Base-by-base conservation (phyloP, 345 rosid genomes). In the Atalantia buxifolia region DNA sequence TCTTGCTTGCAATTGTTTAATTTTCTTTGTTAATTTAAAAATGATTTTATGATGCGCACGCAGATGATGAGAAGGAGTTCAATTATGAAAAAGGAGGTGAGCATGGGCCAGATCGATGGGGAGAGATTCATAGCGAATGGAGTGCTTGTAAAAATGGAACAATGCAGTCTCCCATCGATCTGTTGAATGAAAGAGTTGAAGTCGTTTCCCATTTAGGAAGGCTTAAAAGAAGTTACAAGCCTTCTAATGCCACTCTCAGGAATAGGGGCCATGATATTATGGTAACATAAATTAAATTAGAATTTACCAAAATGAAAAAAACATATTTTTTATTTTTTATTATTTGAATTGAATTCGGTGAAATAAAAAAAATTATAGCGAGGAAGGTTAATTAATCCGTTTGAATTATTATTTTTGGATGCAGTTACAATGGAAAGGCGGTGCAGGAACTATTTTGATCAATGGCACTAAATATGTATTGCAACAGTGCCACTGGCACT, bases 201-300 rank as follows among this genome's bases (percentile, higher is more conserved):
- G 22, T 88, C 12, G 91, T 88, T 35, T 78, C 92, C 24, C 81
- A 85, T 74, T 77, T 90, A 27, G 90, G 86, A 45, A 83, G 82
- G 66, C 89, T 95, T 38, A 87, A 62, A 4, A 85, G 87, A 81
- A 75, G 78, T 70, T 92, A 95, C 72, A 81, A 80, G 74, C 87
- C 94, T 3, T 66, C 86, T 27, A 86, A 85, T 65, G 88, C 94
- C 66, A 89, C 87, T n/a, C 90, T 95, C 10, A 87, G 7, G 77
- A 92, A 95, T 72, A 88, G 98, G 50, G 99, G 99, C 73, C 97
- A 90, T 78, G 98, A 95, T 71, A 90, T 92, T 84, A 88, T 82
- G 98, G 99, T 95, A 84, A 19, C 6, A 4, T 8, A 27, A 69
- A 45, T 10, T 45, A 45, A 45, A 45, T 45, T 45, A 45, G 50